These are phyloP conservation scores for Circinella minor DNA, from an alignment of 371 early-diverging fungal species.

Conservation along the genomic window DNA sequence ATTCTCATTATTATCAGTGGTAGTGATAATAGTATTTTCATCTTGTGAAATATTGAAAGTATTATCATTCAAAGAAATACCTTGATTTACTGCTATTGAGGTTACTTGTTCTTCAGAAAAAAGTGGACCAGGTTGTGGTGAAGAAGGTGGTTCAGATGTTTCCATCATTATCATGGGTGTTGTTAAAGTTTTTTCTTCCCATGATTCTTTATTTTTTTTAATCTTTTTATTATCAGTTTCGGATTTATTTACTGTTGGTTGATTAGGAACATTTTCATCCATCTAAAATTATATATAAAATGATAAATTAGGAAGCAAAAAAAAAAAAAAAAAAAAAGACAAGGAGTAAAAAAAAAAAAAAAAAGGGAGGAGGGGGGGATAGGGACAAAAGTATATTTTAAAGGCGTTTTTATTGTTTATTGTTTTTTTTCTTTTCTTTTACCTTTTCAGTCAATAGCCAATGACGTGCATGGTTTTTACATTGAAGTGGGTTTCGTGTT, in stretches of 20 bases:
- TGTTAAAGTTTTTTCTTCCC: background rate
- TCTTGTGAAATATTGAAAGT: background rate
- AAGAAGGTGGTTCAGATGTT: background rate
- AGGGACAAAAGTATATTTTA: too few species aligned
- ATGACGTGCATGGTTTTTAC: conserved; percentile 74
- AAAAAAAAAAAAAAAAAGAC: background rate
- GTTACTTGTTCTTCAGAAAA: background rate
- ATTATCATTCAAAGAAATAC: too few species aligned
- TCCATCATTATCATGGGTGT: conserved; percentile 1
- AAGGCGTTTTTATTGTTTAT: too few species aligned
- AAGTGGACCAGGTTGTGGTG: background rate
- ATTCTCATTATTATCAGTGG: too few species aligned
- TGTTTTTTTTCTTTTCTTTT: background rate
- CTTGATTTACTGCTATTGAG: too few species aligned
- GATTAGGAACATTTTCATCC: background rate
- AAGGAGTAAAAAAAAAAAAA: background rate
- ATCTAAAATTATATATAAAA: background rate
- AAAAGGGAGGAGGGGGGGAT: too few species aligned
- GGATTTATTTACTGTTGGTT: conserved; percentile 1
- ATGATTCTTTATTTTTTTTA: background rate
- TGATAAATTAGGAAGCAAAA: too few species aligned
- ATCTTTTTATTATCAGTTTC: background rate
- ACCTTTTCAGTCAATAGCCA: conserved; percentile 54
- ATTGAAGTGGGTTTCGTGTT: conserved; percentile 67
- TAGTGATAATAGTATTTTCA: background rate